Base-by-base conservation (phyloP, 2,329 filamentous ascomycete genomes). In the Talaromyces sp. region DNA sequence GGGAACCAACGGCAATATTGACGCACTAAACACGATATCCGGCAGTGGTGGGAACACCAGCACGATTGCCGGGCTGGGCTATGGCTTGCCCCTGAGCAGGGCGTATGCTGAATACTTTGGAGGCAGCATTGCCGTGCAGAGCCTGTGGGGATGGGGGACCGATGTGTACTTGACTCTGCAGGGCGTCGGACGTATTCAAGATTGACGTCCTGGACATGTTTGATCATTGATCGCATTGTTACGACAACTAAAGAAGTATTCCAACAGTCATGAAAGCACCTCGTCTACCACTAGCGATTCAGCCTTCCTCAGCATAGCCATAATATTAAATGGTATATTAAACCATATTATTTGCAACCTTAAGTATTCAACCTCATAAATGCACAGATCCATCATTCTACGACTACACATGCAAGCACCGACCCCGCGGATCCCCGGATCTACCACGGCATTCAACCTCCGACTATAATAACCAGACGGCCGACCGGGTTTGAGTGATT, bases 71-170 rank as follows among this genome's bases (percentile, higher is more conserved):
- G 95, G 95, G 0, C 77, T 99, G 56, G 95, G 95, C 1, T 99
- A 99, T 73, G 95, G 95, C 0, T 74, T 99, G 65, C 95, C 95
- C 1, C 78, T 99, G 27, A 92, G 92, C 59, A 84, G 95, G 64
- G 94, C 95, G 0, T 99, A 99, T 72, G 95, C 95, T 0, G 94
- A 99, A 79, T 99, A 98, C 70, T 99, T 99, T 80, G 95, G 95
- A 2, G 95, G 95, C 0, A 93, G 93, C 2, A 95, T 99, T 62
- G 88, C 88, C 4, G 88, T 99, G n/a, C 94, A 99, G 82, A 97
- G 92, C 73, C 77, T 98, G 54, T 95, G 92, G 80, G 94, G 95
- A 4, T 99, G 95, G 95, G 95, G 87, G 0, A 87, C 86, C 3
- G 86, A 89, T 76, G 85, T 88, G 1, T 89, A 88, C 73, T 72